A percentile compares a stretch with the other conserved stretches of the same genome.
phyloP scores from a whole-genome alignment of 176 grass and related monocot genomes.

The Zea luxurians region DNA sequence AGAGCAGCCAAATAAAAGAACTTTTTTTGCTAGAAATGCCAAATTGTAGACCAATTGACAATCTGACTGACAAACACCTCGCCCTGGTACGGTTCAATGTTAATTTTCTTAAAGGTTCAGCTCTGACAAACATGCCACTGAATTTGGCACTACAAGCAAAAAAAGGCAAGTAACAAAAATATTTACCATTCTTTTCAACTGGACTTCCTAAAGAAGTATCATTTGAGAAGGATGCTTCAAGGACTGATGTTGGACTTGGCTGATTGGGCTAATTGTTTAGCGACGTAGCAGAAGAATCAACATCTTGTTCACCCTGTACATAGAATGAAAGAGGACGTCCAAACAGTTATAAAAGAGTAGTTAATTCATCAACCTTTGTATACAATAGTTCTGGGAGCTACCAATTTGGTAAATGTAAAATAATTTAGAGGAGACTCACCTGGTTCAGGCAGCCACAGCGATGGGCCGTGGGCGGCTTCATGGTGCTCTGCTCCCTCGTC shows the following conservation, averaged over 20 bases:
- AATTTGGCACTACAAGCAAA: background rate
- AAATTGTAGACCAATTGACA: background rate
- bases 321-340: background rate
- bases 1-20: background rate
- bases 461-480: too few species aligned
- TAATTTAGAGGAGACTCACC: too few species aligned
- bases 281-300: slow-evolving; percentile 28
- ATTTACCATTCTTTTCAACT: slow-evolving; percentile 48
- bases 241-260: slow-evolving; percentile 63
- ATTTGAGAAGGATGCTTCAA: slow-evolving; percentile 65
- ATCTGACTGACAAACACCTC: background rate
- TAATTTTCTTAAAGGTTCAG: background rate
- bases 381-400: background rate
- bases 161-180: slow-evolving; percentile 2
- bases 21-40: background rate
- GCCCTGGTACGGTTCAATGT: too few species aligned
- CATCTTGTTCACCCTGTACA: slow-evolving; percentile 46
- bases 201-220: slow-evolving; percentile 65
- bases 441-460: too few species aligned
- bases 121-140: background rate
- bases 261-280: slow-evolving; percentile 46
- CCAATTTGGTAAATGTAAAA: background rate
- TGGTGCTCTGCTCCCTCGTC: too few species aligned
- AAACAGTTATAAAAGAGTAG: slow-evolving; percentile 2
- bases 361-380: background rate